These are phyloP conservation scores for Penicillium sp. DNA, from an alignment of 2,329 filamentous ascomycete genomes.

Conservation along the genomic window DNA sequence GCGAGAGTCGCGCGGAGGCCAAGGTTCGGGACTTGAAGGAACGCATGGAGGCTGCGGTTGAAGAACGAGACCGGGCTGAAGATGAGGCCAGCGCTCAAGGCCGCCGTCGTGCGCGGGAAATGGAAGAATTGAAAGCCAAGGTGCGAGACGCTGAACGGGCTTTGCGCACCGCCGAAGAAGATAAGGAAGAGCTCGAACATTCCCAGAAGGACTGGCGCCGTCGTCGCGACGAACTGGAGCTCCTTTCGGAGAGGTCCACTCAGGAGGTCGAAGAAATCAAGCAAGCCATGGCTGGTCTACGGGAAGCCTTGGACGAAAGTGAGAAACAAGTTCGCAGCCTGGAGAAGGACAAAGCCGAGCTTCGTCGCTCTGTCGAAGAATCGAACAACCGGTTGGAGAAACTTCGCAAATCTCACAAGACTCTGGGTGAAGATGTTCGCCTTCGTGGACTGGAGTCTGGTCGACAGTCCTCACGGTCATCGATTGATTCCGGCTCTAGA, in stretches of 20 bases:
- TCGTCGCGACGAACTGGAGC: slow-evolving; percentile 74
- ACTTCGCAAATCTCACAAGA: slow-evolving; percentile 66
- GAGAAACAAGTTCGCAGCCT: slow-evolving; percentile 81
- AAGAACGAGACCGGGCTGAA: slow-evolving; percentile 89
- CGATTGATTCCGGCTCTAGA: slow-evolving; percentile 54
- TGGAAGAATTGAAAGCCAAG: slow-evolving; percentile 79
- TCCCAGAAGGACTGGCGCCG: slow-evolving; percentile 73
- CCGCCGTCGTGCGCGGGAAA: slow-evolving; percentile 74
- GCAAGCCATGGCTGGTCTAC: slow-evolving; percentile 72
- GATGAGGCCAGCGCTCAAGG: slow-evolving; percentile 81
- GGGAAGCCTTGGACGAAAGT: slow-evolving; percentile 79
- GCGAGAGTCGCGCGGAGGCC: slow-evolving; percentile 76
- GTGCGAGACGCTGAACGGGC: slow-evolving; percentile 80
- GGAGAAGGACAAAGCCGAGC: slow-evolving; percentile 76
- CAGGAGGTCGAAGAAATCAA: slow-evolving; percentile 76
- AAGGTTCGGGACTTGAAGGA: slow-evolving; percentile 87
- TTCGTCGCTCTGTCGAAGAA: slow-evolving; percentile 76
- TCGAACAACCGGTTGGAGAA: slow-evolving; percentile 75
- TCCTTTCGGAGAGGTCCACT: slow-evolving; percentile 64
- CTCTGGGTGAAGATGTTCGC: slow-evolving; percentile 60
- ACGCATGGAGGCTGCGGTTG: slow-evolving; percentile 83
- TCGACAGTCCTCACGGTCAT: slow-evolving; percentile 57
- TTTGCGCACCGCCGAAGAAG: slow-evolving; percentile 67
- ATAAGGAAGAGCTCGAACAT: slow-evolving; percentile 75
- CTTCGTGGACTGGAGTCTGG: slow-evolving; percentile 44